Base-by-base conservation (phyloP, 164 flowering plant species). In the Warburgia ugandensis region DNA sequence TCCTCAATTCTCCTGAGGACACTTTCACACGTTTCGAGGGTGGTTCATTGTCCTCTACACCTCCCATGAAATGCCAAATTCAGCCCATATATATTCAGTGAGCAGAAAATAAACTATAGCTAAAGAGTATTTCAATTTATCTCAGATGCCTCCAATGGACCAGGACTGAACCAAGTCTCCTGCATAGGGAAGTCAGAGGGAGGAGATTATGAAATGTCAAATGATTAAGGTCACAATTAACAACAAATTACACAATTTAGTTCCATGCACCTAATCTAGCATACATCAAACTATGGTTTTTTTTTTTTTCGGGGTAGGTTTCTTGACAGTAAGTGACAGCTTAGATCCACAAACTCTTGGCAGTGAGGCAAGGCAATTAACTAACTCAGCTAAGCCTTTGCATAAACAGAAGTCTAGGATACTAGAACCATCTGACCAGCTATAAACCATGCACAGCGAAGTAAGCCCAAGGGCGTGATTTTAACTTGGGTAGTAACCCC, bases 61-160 rank as follows among this genome's bases (percentile, higher is more conserved):
- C 89, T 82, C 94, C 94, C 97, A 90, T 90, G 90, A 86, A 86
- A 84, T 75, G 82, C 66, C 56, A 54, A 54, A 62, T 55, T 84
- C 81, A 86, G 81, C 92, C 97, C 97, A 89, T 86, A 69, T 72
- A 80, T 63, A 38, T 50, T 49, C 36, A 20, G 27, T 5, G 19
- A 21, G 37, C 7, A 31, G 29, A 47, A 60, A 23, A 14, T 36
- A 21, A 21, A 51, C 56, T 29, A 30, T 30, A 22, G 45, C 44
- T 31, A 50, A 38, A 31, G 11, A 19, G 45, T 36, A 50, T 10
- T 23, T 16, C 40, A 6, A 16, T 47, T 28, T 41, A n/a, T 28
- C 17, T 42, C 45, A 29, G n/a, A 41, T 39, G 44, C 35, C 56
- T 22, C 41, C 30, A 27, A 21, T 21, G 38, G 44, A 38, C 4